Percentiles rank a stretch among this genome's conserved stretches.
Evolutionary conservation across 805 yeast species (phyloP).

Genomic region (Myxozyma udenii): DNA sequence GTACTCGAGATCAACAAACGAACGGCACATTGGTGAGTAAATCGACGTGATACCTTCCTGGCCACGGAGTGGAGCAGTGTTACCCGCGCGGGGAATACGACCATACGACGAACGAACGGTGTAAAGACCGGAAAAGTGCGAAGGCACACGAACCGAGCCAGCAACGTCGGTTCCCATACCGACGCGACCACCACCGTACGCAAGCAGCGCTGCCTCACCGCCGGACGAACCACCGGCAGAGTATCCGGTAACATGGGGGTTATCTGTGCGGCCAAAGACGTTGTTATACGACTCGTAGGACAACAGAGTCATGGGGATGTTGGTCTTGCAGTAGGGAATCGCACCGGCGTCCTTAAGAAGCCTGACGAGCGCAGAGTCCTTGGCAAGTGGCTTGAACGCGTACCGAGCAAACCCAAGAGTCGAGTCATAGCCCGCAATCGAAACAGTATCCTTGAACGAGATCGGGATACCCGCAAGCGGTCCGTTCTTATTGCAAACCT

Average conservation of each 20-base stretch:
- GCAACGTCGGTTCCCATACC: slow-evolving; percentile 59
- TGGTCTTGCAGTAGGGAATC: slow-evolving; percentile 54
- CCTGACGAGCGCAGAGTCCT: slow-evolving; percentile 44
- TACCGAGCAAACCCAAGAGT: slow-evolving; percentile 49
- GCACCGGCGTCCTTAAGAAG: slow-evolving; percentile 49
- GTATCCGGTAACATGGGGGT: slow-evolving; percentile 45
- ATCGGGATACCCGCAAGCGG: slow-evolving; percentile 65
- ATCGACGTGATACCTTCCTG: slow-evolving; percentile 49
- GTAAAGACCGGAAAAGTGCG: slow-evolving; percentile 52
- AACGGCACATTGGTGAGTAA: slow-evolving; percentile 48
- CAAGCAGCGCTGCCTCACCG: slow-evolving; percentile 53
- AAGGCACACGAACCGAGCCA: slow-evolving; percentile 56
- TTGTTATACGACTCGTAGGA: slow-evolving; percentile 45
- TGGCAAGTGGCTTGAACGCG: slow-evolving; percentile 43
- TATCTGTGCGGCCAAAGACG: slow-evolving; percentile 47
- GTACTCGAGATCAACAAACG: slow-evolving; percentile 50
- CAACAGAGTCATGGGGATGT: slow-evolving; percentile 50
- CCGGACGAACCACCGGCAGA: slow-evolving; percentile 57
- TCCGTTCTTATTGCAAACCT: slow-evolving; percentile 47
- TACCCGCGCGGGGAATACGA: slow-evolving; percentile 47
- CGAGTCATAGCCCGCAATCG: slow-evolving; percentile 50
- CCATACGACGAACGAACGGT: slow-evolving; percentile 51
- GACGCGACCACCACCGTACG: slow-evolving; percentile 47
- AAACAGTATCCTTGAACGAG: slow-evolving; percentile 58
- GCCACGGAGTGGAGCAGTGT: slow-evolving; percentile 44